Conservation (phyloP, 306 rosid genomes). For the Lithocarpus polystachyus region DNA sequence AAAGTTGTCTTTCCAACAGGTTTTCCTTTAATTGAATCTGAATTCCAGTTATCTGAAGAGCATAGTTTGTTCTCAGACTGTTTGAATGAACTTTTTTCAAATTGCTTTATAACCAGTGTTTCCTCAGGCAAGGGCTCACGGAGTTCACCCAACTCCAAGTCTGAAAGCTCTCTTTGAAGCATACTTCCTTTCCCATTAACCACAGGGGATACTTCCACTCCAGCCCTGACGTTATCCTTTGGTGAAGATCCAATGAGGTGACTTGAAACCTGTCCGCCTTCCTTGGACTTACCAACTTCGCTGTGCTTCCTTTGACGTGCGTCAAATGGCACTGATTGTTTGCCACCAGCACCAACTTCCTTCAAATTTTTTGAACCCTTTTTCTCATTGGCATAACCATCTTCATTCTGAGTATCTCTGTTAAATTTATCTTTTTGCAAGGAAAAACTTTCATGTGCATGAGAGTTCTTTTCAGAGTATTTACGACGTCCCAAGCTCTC, state of each 20-base stretch:
- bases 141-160: constrained; percentile 92
- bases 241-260: constrained; percentile 50
- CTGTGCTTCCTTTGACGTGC: constrained; percentile 53
- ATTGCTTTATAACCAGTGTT: constrained; percentile 49
- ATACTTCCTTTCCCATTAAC: constrained; percentile 56
- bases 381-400: constrained; percentile 43
- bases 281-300: constrained; percentile 58
- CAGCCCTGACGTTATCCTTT: constrained; percentile 36
- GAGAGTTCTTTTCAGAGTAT: constrained; percentile 53
- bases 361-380: constrained; percentile 54
- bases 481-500: constrained; percentile 55
- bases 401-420: constrained; percentile 52
- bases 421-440: constrained; percentile 47
- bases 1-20: constrained; percentile 42
- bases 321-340: constrained; percentile 43
- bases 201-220: constrained; percentile 53
- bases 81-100: constrained; percentile 75
- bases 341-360: constrained; percentile 59
- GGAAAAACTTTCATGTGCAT: constrained; percentile 39
- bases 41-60: constrained; percentile 54
- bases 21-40: constrained; percentile 55
- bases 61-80: constrained; percentile 48
- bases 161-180: constrained; percentile 91
- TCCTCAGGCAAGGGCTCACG: constrained; percentile 83
- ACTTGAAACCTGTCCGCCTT: constrained; percentile 45